phyloP scores from a whole-genome alignment of 306 rosid species.

The Vigna reflexopilosa region DNA sequence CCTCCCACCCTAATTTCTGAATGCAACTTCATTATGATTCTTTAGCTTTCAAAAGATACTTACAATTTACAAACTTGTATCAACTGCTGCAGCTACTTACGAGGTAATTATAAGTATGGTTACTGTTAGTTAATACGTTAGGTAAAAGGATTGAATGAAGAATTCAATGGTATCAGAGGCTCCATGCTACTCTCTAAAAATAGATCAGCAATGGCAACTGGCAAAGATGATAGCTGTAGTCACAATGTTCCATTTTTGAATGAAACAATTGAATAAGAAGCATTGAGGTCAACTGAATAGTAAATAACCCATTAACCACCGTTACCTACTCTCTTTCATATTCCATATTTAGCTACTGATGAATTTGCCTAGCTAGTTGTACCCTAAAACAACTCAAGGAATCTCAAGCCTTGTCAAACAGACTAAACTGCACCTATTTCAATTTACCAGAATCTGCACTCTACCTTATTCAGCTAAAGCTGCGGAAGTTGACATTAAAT shows the following conservation, averaged over 20 bases:
- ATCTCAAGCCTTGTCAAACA: neutral
- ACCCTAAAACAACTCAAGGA: neutral
- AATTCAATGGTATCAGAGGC: neutral
- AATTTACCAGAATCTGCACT: slow-evolving; percentile 1
- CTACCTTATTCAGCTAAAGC: neutral
- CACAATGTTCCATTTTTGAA: neutral
- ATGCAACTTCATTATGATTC: too few relatives aligned
- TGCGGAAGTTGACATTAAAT: neutral
- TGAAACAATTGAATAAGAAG: slow-evolving; percentile 5
- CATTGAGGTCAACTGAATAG: neutral
- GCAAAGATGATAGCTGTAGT: neutral
- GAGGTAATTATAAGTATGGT: neutral
- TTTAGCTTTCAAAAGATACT: too few relatives aligned
- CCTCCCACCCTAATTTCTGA: too few relatives aligned
- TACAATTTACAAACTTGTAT: too few relatives aligned
- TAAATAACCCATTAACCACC: neutral
- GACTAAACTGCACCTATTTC: neutral
- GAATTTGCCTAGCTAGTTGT: neutral
- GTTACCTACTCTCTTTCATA: neutral
- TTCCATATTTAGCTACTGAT: neutral
- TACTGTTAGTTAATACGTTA: neutral
- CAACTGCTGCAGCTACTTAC: too few relatives aligned
- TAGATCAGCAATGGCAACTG: neutral
- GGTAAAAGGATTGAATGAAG: slow-evolving; percentile 7
- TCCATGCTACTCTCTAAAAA: slow-evolving; percentile 7